Percentiles rank a stretch among this genome's conserved stretches.
Conservation (phyloP, 306 rosid genomes). For the Albizia julibrissin region DNA sequence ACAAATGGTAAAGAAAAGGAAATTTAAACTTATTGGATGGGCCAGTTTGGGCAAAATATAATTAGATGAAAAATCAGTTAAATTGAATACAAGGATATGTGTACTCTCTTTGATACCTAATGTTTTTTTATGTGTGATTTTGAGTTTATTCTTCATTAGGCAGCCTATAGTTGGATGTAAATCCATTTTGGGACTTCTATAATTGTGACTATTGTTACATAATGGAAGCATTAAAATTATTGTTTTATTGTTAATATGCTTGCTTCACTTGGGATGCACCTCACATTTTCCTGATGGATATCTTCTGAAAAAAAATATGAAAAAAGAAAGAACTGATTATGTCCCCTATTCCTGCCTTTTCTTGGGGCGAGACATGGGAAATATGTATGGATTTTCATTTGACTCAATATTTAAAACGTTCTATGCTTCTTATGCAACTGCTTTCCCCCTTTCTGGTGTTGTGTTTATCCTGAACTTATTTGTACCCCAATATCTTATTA, state of each 20-base stretch:
- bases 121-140: background rate
- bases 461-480: slow-evolving; percentile 26
- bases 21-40: background rate
- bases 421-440: slow-evolving; percentile 24
- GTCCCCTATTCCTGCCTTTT: background rate
- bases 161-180: background rate
- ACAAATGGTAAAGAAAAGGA: background rate
- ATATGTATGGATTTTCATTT: background rate
- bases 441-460: background rate
- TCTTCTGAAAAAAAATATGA: background rate
- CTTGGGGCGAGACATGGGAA: background rate
- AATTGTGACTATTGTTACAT: background rate
- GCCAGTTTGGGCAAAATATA: background rate
- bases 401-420: slow-evolving; percentile 6
- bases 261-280: background rate
- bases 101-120: background rate
- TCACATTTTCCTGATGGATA: background rate
- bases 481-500: slow-evolving; percentile 33
- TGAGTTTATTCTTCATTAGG: background rate
- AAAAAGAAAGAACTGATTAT: background rate
- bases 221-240: too few relatives aligned
- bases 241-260: background rate
- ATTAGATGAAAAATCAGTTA: background rate
- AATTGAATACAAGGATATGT: background rate
- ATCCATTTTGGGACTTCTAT: background rate